These are phyloP conservation scores for Vitis cinerea DNA, from an alignment of 164 flowering plant genomes.

Conservation along the genomic window DNA sequence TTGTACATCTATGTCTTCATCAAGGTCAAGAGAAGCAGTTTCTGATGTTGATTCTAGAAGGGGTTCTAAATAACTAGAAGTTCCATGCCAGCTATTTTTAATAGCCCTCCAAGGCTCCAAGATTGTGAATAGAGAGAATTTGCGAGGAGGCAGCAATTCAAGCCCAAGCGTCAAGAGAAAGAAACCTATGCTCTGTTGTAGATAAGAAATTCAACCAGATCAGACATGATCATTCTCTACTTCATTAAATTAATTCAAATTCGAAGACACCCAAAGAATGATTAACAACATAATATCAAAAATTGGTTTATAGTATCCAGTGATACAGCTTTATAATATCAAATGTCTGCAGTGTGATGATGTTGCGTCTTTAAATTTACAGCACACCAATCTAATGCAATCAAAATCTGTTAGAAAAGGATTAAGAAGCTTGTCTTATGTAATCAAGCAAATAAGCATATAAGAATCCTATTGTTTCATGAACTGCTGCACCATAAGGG, in stretches of 20 bases:
- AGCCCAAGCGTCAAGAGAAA: slow-evolving; percentile 70
- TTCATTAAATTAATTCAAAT: no score
- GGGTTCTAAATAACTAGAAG: slow-evolving; percentile 48
- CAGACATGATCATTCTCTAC: not conserved
- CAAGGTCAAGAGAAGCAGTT: slow-evolving; percentile 32
- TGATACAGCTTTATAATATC: no score
- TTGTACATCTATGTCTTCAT: slow-evolving; percentile 86
- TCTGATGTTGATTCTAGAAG: slow-evolving; percentile 51
- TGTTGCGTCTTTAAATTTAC: no score
- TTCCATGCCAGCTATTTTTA: slow-evolving; percentile 3
- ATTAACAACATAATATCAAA: not conserved
- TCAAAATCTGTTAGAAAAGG: no score
- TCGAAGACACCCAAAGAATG: not conserved
- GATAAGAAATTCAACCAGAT: slow-evolving; percentile 11
- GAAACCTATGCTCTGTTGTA: slow-evolving; percentile 65
- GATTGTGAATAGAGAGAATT: slow-evolving; percentile 27
- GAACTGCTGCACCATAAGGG: no score
- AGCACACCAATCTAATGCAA: no score
- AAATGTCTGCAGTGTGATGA: no score
- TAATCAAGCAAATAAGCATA: no score
- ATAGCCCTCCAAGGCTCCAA: slow-evolving; percentile 43
- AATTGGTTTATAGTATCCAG: no score
- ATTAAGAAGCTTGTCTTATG: no score
- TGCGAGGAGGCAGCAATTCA: slow-evolving; percentile 60
- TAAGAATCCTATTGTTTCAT: no score